Percentiles rank a stretch among this genome's conserved stretches.
Evolutionary conservation across 257 asterid genomes (phyloP).

Genomic region (Penstemon barbatus): DNA sequence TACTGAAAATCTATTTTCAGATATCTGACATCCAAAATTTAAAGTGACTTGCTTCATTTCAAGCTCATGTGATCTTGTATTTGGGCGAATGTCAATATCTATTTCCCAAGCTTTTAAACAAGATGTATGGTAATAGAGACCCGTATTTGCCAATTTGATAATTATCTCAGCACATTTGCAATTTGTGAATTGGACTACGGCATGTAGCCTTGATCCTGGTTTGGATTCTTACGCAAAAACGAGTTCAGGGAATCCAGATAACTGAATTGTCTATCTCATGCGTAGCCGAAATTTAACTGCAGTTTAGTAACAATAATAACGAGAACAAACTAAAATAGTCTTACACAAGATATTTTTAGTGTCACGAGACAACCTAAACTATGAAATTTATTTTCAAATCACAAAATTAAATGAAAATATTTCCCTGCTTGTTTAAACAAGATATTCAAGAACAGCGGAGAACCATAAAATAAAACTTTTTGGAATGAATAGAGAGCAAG

Average conservation of each 20-base stretch:
- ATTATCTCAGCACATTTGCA: constrained; percentile 33
- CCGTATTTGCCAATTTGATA: constrained; percentile 30
- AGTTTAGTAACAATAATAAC: neutral
- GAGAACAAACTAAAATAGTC: too few species aligned
- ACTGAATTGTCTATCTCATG: constrained; percentile 41
- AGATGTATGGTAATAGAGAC: constrained; percentile 51
- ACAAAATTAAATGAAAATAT: neutral
- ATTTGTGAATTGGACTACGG: constrained; percentile 62
- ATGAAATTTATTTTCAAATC: neutral
- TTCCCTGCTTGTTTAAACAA: neutral
- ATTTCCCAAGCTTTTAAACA: constrained; percentile 52
- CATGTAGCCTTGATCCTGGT: constrained; percentile 52
- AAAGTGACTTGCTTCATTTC: constrained; percentile 47
- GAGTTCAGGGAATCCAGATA: constrained; percentile 55
- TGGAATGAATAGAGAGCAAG: too few species aligned
- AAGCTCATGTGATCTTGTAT: constrained; percentile 30
- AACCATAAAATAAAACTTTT: too few species aligned
- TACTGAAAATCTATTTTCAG: constrained; percentile 47
- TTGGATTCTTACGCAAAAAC: constrained; percentile 41
- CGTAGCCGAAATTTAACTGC: neutral
- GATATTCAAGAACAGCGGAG: too few species aligned
- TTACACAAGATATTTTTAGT: too few species aligned
- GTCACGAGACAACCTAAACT: too few species aligned
- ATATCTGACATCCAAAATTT: constrained; percentile 65
- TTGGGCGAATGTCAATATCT: constrained; percentile 40